Conservation (phyloP, 108 stramenopile species). For the Halocafeteria seosinensis region DNA sequence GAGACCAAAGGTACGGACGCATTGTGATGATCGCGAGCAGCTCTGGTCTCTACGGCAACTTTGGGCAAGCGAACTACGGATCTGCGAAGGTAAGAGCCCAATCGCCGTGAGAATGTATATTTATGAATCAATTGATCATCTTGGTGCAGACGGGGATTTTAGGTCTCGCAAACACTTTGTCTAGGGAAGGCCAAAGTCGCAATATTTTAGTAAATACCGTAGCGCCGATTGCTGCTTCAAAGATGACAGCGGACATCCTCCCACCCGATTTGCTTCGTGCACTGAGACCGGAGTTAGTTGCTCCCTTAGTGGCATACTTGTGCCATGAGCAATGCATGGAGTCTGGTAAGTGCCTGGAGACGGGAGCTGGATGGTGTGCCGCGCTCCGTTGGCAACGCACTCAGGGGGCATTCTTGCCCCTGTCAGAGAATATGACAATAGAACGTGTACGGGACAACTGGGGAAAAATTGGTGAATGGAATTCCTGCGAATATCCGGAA, state of each 20-base stretch:
- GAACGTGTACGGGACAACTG: too few relatives aligned
- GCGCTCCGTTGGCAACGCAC: slow-evolving; percentile 13
- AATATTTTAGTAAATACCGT: slow-evolving; percentile 18
- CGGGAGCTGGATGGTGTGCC: slow-evolving; percentile 15
- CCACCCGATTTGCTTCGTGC: slow-evolving; percentile 15
- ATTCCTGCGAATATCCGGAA: too few relatives aligned
- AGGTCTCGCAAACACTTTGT: slow-evolving; percentile 16
- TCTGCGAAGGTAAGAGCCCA: slow-evolving; percentile 17
- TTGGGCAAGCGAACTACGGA: slow-evolving; percentile 20
- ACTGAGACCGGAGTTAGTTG: slow-evolving; percentile 18
- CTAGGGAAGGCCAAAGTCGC: slow-evolving; percentile 15
- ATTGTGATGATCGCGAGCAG: slow-evolving; percentile 16
- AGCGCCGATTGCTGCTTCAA: slow-evolving; percentile 17
- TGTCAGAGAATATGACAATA: too few relatives aligned
- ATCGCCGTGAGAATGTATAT: too few relatives aligned
- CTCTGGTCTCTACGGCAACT: slow-evolving; percentile 26
- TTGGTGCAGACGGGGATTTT: slow-evolving; percentile 18
- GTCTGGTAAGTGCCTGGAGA: slow-evolving; percentile 6
- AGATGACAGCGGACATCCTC: slow-evolving; percentile 24
- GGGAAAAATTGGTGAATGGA: too few relatives aligned
- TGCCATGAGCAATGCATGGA: slow-evolving; percentile 9
- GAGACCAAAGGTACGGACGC: slow-evolving; percentile 19
- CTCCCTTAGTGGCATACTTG: slow-evolving; percentile 24
- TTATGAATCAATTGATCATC: too few relatives aligned
- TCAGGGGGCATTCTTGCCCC: background rate